Base-by-base conservation (phyloP, 2,329 filamentous ascomycete species). In the Myriosclerotinia scirpicola region DNA sequence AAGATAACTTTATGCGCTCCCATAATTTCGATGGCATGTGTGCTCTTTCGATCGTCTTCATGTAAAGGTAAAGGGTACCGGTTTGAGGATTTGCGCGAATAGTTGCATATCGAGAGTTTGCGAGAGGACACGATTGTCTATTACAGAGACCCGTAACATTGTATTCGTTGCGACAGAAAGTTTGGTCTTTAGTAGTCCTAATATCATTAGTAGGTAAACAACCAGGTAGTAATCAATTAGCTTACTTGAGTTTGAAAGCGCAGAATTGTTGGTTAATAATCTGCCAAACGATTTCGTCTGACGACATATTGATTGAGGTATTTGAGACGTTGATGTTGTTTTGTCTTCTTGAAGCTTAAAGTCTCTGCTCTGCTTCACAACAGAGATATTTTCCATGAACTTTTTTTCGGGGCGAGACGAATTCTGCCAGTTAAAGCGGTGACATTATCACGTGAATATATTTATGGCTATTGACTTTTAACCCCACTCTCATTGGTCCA, bases 201-300 rank as follows among this genome's bases (percentile, higher is more conserved):
- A 12, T 17, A 38, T 22, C 12, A 50, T 60, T 26, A 75, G 20
- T 46, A 34, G 61, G 71, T 81, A 71, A 81, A 74, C 55, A 34
- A 36, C 61, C 5, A 53, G 60, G 20, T 11, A 46, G 36, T 22
- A 34, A 46, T 30, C 14, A 40, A 30, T 44, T 15, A 53, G 78
- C 86, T 73, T 81, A 92, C 87, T 96, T 97, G 72, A 98, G 83
- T 78, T 97, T 97, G 84, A 93, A 98, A 62, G 90, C 89, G 82
- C 95, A 98, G 78, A 95, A 96, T 77, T 94, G 91, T 80, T 95
- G 91, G 80, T 96, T 96, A 73, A 97, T 97, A 67, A 97, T 91
- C 78, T 93, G 89, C 95, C 95, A 99, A 71, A 98, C 90, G 71
- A 98, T 96, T 80, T 98, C 94, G 83, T 98, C 94, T 70, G 92